These are phyloP conservation scores for Magnusiomyces sp. DNA, from an alignment of 1,139 yeast species.

Conservation along the genomic window DNA sequence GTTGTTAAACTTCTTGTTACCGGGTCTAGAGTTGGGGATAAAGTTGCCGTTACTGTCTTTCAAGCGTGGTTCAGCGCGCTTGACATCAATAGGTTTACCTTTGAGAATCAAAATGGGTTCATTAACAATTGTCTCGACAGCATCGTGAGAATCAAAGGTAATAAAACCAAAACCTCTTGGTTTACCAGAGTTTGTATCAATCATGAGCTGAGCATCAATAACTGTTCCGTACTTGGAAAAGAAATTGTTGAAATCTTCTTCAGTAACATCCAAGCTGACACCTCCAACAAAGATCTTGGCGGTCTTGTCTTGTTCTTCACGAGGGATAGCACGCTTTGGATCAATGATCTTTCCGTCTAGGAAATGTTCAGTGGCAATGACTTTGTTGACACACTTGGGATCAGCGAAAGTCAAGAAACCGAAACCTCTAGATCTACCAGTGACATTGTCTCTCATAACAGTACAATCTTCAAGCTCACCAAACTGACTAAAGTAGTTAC, in stretches of 20 bases:
- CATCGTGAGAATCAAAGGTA: conserved; percentile 91
- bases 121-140: conserved; percentile 85
- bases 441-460: conserved; percentile 84
- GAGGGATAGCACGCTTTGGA: conserved; percentile 96
- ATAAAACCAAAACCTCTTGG: conserved; percentile 98
- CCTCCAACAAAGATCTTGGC: conserved; percentile 99
- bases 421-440: conserved; percentile 95
- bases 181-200: conserved; percentile 95
- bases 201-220: conserved; percentile 95
- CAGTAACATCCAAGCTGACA: conserved; percentile 91
- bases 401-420: conserved; percentile 88
- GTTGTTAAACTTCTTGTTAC: conserved; percentile 11
- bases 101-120: conserved; percentile 75
- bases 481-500: conserved; percentile 75
- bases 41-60: conserved; percentile 19
- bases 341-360: conserved; percentile 95
- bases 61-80: conserved; percentile 89
- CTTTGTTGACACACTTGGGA: conserved; percentile 77
- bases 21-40: conserved; percentile 9
- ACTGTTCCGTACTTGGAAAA: conserved; percentile 88
- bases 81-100: conserved; percentile 90
- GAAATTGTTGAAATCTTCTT: conserved; percentile 79
- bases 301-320: conserved; percentile 95
- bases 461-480: conserved; percentile 89
- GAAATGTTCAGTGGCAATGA: conserved; percentile 78